These are phyloP conservation scores for Clavispora fructus DNA, from an alignment of 805 yeast genomes.

Conservation along the genomic window DNA sequence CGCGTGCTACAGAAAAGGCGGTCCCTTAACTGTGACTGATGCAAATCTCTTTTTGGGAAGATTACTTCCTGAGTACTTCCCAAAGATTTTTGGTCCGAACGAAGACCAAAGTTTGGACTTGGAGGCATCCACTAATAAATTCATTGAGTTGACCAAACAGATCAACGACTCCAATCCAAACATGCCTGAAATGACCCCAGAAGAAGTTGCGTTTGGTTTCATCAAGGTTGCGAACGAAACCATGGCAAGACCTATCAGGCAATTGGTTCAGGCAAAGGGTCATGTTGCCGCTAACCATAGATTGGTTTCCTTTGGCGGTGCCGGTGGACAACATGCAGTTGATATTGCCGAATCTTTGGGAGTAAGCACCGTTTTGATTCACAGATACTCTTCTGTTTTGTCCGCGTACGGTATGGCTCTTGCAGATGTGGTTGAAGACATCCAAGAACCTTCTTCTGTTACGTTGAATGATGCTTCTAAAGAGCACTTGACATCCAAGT, in stretches of 20 bases:
- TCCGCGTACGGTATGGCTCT: slow-evolving; percentile 18
- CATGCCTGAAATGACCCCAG: slow-evolving; percentile 11
- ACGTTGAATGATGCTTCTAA: background rate
- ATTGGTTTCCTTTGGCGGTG: slow-evolving; percentile 17
- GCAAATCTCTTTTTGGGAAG: slow-evolving; percentile 16
- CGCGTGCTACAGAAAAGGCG: slow-evolving; percentile 18
- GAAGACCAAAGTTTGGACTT: slow-evolving; percentile 13
- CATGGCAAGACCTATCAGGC: slow-evolving; percentile 17
- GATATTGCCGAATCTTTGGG: slow-evolving; percentile 16
- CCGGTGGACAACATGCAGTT: slow-evolving; percentile 18
- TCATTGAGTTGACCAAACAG: slow-evolving; percentile 9
- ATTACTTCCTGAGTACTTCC: slow-evolving; percentile 15
- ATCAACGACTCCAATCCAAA: slow-evolving; percentile 10
- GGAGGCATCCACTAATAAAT: slow-evolving; percentile 9
- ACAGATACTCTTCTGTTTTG: slow-evolving; percentile 15
- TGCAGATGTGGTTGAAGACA: slow-evolving; percentile 17
- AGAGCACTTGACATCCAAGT: background rate
- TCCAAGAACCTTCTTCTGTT: slow-evolving; percentile 5
- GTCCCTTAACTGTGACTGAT: slow-evolving; percentile 18
- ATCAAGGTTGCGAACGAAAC: slow-evolving; percentile 16
- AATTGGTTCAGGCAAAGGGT: slow-evolving; percentile 16
- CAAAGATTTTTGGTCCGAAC: slow-evolving; percentile 14
- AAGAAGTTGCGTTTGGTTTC: slow-evolving; percentile 15
- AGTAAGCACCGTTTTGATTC: slow-evolving; percentile 12
- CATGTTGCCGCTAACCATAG: slow-evolving; percentile 13